phyloP scores from a whole-genome alignment of 345 rosid species.

The Syzygium aqueum region DNA sequence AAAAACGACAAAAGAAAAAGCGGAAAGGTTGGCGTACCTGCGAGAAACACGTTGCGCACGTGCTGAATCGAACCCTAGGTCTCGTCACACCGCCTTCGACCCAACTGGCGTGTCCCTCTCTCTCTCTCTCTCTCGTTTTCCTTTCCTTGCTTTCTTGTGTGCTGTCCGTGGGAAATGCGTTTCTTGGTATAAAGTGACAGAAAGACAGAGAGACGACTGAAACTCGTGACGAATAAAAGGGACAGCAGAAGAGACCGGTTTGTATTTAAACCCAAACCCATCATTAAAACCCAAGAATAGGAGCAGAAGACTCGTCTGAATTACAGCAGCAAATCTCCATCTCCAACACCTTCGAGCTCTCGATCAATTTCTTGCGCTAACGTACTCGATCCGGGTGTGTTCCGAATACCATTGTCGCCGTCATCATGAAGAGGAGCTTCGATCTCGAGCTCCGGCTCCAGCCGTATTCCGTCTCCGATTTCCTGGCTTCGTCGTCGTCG shows the following conservation, averaged over 20 bases:
- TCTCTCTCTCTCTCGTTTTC: background rate
- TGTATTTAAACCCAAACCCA: background rate
- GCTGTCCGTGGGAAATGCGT: background rate
- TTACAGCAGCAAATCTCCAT: background rate
- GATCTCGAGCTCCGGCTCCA: conserved; percentile 4
- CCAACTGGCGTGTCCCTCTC: background rate
- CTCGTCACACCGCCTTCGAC: background rate
- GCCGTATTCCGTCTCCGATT: background rate
- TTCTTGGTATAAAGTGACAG: too few species aligned
- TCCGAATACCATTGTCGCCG: background rate
- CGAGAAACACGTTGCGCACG: background rate
- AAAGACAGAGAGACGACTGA: background rate
- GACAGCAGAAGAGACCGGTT: background rate
- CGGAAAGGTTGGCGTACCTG: background rate
- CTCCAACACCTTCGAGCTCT: background rate
- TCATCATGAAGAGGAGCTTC: background rate
- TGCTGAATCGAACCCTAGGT: background rate
- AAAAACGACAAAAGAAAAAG: background rate
- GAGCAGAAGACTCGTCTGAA: background rate
- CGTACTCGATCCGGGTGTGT: background rate
- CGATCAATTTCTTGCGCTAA: background rate
- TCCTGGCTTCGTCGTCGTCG: background rate
- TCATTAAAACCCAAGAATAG: background rate
- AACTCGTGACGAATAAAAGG: background rate
- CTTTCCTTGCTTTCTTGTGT: background rate